These are phyloP conservation scores for Verticillium tricorpus DNA, from an alignment of 2,329 filamentous ascomycete species.

Conservation along the genomic window DNA sequence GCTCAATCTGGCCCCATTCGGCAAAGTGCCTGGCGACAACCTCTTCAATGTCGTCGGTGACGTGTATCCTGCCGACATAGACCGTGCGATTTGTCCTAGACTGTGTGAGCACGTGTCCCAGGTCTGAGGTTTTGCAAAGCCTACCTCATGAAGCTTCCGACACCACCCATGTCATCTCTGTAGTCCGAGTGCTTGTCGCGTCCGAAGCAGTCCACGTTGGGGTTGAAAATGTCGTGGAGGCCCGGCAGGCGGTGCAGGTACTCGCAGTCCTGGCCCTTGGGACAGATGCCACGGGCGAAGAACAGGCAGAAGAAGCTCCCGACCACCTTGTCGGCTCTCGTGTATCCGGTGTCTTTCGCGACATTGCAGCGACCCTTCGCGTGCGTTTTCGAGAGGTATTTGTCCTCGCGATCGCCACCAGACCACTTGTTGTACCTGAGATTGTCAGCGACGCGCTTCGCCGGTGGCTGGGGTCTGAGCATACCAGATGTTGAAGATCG, in stretches of 20 bases:
- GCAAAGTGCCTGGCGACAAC: conserved; percentile 91
- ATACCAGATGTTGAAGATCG: conserved; percentile 98
- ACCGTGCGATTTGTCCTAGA: conserved; percentile 69
- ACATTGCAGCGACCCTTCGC: conserved; percentile 85
- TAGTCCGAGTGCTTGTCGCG: conserved; percentile 92
- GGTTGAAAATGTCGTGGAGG: conserved; percentile 85
- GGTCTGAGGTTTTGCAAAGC: neutral
- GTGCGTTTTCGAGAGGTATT: conserved; percentile 75
- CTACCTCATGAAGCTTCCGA: conserved; percentile 88
- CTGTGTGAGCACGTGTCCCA: neutral
- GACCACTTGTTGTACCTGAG: conserved; percentile 85
- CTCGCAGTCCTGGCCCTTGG: conserved; percentile 87
- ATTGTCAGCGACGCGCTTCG: conserved; percentile 60
- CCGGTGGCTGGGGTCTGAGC: conserved; percentile 40
- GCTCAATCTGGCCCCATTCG: conserved; percentile 92
- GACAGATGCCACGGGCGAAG: conserved; percentile 63
- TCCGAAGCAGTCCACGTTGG: conserved; percentile 92
- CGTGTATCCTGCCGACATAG: conserved; percentile 90
- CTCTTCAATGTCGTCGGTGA: conserved; percentile 95
- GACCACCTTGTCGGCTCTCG: conserved; percentile 67
- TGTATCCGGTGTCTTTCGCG: conserved; percentile 73
- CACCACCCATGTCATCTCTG: conserved; percentile 95
- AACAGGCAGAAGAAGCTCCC: conserved; percentile 91
- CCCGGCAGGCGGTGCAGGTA: conserved; percentile 87
- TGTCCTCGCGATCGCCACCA: conserved; percentile 90